Evolutionary conservation across 1,284 basidiomycete genomes (phyloP).

Genomic region (Schizophyllum commune): DNA sequence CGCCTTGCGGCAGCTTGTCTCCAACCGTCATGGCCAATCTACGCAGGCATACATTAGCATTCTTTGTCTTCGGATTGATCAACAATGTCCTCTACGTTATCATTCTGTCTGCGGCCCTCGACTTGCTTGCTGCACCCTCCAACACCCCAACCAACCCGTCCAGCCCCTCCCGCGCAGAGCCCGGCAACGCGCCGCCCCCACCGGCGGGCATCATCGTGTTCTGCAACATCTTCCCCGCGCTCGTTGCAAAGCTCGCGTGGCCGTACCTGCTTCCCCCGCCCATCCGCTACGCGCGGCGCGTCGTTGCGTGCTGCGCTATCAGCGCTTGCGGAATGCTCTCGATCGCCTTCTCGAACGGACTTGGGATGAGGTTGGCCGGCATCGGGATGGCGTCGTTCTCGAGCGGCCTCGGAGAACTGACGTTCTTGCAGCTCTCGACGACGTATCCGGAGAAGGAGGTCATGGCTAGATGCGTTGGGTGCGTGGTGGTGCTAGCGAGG

Average conservation of each 20-base stretch:
- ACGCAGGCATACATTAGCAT: constrained; percentile 40
- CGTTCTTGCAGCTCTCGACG: constrained; percentile 90
- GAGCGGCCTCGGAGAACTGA: constrained; percentile 88
- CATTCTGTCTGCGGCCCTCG: constrained; percentile 91
- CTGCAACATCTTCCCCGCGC: constrained; percentile 80
- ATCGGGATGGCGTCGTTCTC: constrained; percentile 89
- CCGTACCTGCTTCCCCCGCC: constrained; percentile 82
- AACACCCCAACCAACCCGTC: constrained; percentile 91
- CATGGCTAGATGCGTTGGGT: constrained; percentile 54
- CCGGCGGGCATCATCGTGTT: constrained; percentile 93
- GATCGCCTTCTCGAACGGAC: constrained; percentile 63
- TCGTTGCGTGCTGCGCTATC: constrained; percentile 69
- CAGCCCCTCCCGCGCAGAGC: constrained; percentile 80
- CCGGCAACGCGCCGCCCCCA: constrained; percentile 72
- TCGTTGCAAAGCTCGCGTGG: constrained; percentile 87
- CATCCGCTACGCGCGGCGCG: constrained; percentile 69
- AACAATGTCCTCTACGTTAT: constrained; percentile 88
- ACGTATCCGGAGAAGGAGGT: constrained; percentile 67
- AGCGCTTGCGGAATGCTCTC: constrained; percentile 82
- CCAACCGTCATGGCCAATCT: constrained; percentile 8
- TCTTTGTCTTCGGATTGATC: constrained; percentile 54
- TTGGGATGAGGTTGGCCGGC: constrained; percentile 74
- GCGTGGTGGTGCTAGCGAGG: constrained; percentile 11
- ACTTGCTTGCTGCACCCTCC: constrained; percentile 84
- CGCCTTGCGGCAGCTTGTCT: constrained; percentile 1